These are phyloP conservation scores for Litsea cubeba DNA, from an alignment of 164 flowering plant genomes.

Conservation along the genomic window DNA sequence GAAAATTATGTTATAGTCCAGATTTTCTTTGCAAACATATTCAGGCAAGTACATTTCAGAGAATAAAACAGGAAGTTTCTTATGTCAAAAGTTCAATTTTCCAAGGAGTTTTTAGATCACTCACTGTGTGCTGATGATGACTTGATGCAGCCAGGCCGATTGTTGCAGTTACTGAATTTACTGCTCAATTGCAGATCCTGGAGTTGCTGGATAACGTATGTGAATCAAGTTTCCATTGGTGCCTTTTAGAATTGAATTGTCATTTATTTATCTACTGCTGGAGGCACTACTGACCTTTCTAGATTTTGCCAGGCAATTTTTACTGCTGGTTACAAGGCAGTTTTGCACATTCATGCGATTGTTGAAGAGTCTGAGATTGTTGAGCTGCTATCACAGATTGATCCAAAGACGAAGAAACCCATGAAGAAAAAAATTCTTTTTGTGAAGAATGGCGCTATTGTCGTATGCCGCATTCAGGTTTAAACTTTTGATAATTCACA, in stretches of 20 bases:
- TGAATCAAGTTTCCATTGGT: not conserved
- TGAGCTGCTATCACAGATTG: slow-evolving; percentile 78
- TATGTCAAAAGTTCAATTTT: no score
- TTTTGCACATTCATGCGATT: slow-evolving; percentile 86
- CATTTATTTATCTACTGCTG: not conserved
- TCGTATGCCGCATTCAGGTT: slow-evolving; percentile 90
- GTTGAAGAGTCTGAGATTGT: slow-evolving; percentile 98
- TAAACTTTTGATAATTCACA: not conserved
- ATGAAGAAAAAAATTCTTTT: slow-evolving; percentile 85
- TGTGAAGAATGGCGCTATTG: slow-evolving; percentile 87
- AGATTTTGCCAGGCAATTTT: slow-evolving; percentile 72
- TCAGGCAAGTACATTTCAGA: no score
- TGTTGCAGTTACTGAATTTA: slow-evolving; percentile 64
- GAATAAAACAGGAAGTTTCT: not conserved
- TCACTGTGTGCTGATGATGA: not conserved
- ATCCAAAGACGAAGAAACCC: slow-evolving; percentile 89
- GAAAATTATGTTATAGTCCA: no score
- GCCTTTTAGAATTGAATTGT: not conserved
- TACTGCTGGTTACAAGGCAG: slow-evolving; percentile 98
- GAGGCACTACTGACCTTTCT: slow-evolving; percentile 6
- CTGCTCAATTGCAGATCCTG: slow-evolving; percentile 85
- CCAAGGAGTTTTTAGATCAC: not conserved
- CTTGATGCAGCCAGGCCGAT: slow-evolving; percentile 69
- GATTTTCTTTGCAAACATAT: no score
- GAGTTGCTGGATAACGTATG: slow-evolving; percentile 91